phyloP scores from a whole-genome alignment of 345 rosid genomes.

The Turritis glabra region DNA sequence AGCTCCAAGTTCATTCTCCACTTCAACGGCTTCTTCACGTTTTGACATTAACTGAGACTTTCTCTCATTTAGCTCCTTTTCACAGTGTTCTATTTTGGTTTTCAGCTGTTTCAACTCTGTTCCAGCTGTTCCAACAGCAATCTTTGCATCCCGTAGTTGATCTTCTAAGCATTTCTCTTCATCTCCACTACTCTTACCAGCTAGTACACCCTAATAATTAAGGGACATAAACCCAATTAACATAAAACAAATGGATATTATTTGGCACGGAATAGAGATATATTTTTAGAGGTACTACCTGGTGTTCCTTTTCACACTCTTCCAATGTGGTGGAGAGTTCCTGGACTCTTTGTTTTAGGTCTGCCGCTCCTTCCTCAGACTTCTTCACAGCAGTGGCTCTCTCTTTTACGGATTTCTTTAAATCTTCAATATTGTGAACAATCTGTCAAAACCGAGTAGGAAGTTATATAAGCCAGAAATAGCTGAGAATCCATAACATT shows the following conservation, averaged over 20 bases:
- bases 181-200: slow-evolving; percentile 91
- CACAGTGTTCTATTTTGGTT: slow-evolving; percentile 79
- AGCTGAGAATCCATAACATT: slow-evolving; percentile 9
- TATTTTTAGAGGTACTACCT: slow-evolving; percentile 46
- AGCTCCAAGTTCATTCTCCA: slow-evolving; percentile 68
- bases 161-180: slow-evolving; percentile 99
- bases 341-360: slow-evolving; percentile 61
- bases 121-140: slow-evolving; percentile 86
- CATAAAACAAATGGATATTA: slow-evolving; percentile 12
- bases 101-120: slow-evolving; percentile 84
- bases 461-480: slow-evolving; percentile 16
- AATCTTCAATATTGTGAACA: slow-evolving; percentile 67
- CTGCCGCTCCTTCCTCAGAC: slow-evolving; percentile 87
- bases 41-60: slow-evolving; percentile 66
- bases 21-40: slow-evolving; percentile 75
- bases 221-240: slow-evolving; percentile 25
- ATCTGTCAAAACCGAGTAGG: slow-evolving; percentile 50
- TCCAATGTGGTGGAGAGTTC: slow-evolving; percentile 75
- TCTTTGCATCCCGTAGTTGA: slow-evolving; percentile 89
- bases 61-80: slow-evolving; percentile 86
- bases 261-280: slow-evolving; percentile 4
- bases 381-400: slow-evolving; percentile 67
- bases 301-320: slow-evolving; percentile 82
- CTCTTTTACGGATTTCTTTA: slow-evolving; percentile 72
- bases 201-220: slow-evolving; percentile 73